phyloP scores from a whole-genome alignment of 1,284 basidiomycete genomes.

The Ceratobasidium papillatum region DNA sequence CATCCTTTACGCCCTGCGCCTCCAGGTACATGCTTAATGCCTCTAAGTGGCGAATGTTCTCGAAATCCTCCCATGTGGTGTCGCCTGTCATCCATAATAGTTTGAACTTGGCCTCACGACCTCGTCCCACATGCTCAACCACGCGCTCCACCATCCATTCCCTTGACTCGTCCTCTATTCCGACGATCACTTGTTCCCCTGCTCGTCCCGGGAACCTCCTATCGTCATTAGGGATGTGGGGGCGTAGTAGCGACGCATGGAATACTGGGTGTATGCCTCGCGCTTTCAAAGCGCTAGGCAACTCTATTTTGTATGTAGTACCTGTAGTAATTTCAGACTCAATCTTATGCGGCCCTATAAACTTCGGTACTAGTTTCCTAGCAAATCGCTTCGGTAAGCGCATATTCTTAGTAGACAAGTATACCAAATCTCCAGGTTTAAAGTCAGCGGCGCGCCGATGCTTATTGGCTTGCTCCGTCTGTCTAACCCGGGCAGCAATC shows the following conservation, averaged over 20 bases:
- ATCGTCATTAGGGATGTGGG: constrained; percentile 4
- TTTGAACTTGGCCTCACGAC: constrained; percentile 48
- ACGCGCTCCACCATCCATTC: constrained; percentile 24
- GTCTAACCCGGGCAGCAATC: constrained; percentile 49
- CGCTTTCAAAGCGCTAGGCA: constrained; percentile 45
- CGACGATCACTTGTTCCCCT: neutral
- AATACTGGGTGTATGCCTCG: constrained; percentile 7
- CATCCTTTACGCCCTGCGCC: neutral
- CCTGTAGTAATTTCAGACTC: constrained; percentile 45
- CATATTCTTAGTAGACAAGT: constrained; percentile 51
- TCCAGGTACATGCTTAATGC: neutral
- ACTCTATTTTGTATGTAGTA: constrained; percentile 49
- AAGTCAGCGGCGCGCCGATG: constrained; percentile 28
- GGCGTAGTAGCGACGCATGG: neutral
- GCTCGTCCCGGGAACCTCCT: neutral
- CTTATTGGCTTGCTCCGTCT: constrained; percentile 50
- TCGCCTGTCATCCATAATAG: constrained; percentile 54
- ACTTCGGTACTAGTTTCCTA: constrained; percentile 50
- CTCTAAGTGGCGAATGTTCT: neutral
- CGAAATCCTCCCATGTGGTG: constrained; percentile 49
- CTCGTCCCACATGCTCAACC: constrained; percentile 48
- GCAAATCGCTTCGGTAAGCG: constrained; percentile 49
- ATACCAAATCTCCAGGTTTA: constrained; percentile 46
- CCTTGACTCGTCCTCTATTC: neutral
- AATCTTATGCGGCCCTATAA: constrained; percentile 51